Evolutionary conservation across 2,329 filamentous ascomycete genomes (phyloP), one percentile per base, ranked within the genome.

Genomic region (Cadophora sp.): DNA sequence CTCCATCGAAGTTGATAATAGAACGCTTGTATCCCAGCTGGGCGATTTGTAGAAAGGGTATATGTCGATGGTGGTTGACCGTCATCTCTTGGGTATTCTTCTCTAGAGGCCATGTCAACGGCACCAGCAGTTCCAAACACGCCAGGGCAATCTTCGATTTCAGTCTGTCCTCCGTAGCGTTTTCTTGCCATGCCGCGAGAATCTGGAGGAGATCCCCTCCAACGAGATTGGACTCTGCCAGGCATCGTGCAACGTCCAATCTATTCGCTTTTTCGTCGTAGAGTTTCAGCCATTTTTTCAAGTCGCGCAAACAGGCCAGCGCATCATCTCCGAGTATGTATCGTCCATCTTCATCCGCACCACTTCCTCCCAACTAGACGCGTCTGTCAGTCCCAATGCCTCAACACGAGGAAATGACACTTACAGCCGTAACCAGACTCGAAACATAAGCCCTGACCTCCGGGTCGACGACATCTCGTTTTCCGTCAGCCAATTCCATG

Each of bases 271-370:
- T 96, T 77, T 97, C 92, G 79, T 97, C 94, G 83, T 96, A 96
- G 70, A 97, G 88, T 73, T 93, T 94, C 72, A 99, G 86, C 96
- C 96, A 99, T 87, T 91, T 91, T 77, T 96, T 95, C 64, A 99
- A 85, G 80, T 99, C 96, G 70, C 95, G 94, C 66, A 99, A 84
- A 76, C 94, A 96, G 66, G 96, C 92, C 68, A 97, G 83, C 14
- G 94, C 95, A 77, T 97, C 95, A 79, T 98, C 95, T 79, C 96
- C 96, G 43, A 98, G 88, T 51, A 93, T 86, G 79, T 99, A 99
- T 76, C 86, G 86, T 65, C 92, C 92, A 76, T 94, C 90, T 74
- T 95, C 90, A 72, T 93, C 91, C 61, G 89, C 84, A 73, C 91
- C 91, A 74, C 89, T 88, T 62, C 94, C 95, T 81, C 94, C 95